Evolutionary conservation across 1,139 yeast species (phyloP).

Genomic region (Nadsonia starkeyi-henricii): DNA sequence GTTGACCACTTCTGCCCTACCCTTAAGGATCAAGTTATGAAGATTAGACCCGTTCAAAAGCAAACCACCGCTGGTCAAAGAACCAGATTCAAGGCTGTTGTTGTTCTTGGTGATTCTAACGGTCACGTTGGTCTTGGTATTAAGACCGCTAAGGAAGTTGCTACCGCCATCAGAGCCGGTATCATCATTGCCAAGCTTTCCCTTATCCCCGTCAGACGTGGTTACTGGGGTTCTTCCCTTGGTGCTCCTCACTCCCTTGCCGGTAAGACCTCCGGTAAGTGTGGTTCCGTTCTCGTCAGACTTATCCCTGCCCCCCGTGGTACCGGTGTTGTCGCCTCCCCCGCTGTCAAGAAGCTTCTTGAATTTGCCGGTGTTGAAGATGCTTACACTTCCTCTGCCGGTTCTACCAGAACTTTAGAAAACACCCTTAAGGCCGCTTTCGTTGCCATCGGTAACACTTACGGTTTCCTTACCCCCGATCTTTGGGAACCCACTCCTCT

Average conservation of each 20-base stretch:
- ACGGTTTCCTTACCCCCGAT: conserved; percentile 99
- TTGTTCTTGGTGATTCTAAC: conserved; percentile 98
- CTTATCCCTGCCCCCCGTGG: conserved; percentile 99
- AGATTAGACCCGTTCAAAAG: conserved; percentile 99
- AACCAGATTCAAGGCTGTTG: conserved; percentile 99
- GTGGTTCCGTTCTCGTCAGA: conserved; percentile 98
- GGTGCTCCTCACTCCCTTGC: conserved; percentile 99
- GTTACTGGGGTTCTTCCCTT: conserved; percentile 99
- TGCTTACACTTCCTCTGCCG: conserved; percentile 96
- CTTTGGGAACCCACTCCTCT: conserved; percentile 84
- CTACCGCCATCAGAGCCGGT: conserved; percentile 99
- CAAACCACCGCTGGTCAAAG: conserved; percentile 99
- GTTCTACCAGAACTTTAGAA: conserved; percentile 99
- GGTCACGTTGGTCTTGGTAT: conserved; percentile 99
- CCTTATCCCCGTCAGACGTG: conserved; percentile 99
- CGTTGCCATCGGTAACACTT: conserved; percentile 98
- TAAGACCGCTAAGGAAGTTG: conserved; percentile 99
- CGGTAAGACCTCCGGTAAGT: conserved; percentile 96
- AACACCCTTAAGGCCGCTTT: conserved; percentile 99
- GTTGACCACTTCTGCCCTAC: conserved; percentile 92
- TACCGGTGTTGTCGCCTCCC: conserved; percentile 99
- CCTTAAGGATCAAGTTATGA: conserved; percentile 97
- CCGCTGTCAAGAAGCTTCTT: conserved; percentile 97
- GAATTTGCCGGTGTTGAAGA: conserved; percentile 99
- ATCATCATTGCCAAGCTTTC: conserved; percentile 98